A percentile compares a stretch with the other conserved stretches of the same genome.
phyloP scores from a whole-genome alignment of 2,329 filamentous ascomycete genomes.

The Fusarium newnesense region DNA sequence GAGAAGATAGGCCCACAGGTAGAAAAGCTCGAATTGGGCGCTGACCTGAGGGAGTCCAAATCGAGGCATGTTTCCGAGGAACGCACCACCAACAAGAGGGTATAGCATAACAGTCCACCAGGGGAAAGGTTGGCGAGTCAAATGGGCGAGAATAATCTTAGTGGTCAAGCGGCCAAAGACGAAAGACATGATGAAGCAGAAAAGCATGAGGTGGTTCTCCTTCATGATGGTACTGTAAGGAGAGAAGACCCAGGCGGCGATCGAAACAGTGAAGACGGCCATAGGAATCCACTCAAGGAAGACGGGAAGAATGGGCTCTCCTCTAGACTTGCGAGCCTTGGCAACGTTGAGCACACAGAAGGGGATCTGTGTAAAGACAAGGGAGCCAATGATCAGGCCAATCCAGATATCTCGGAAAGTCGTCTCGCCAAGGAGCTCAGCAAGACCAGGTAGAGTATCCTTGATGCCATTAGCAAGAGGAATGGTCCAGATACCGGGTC shows the following conservation, averaged over 20 bases:
- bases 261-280: conserved; percentile 78
- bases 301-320: conserved; percentile 80
- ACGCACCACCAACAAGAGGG: conserved; percentile 85
- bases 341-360: conserved; percentile 90
- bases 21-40: conserved; percentile 76
- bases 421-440: conserved; percentile 72
- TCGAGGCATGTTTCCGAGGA: conserved; percentile 83
- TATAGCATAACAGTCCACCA: conserved; percentile 94
- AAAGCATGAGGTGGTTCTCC: conserved; percentile 90
- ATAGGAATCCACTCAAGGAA: conserved; percentile 97
- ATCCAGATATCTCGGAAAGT: conserved; percentile 93
- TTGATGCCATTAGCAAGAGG: conserved; percentile 78
- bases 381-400: conserved; percentile 71
- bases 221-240: conserved; percentile 83
- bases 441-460: conserved; percentile 58
- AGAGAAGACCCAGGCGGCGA: conserved; percentile 87
- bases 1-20: conserved; percentile 84
- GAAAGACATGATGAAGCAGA: conserved; percentile 94
- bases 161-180: conserved; percentile 98
- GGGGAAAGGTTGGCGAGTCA: conserved; percentile 93
- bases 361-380: conserved; percentile 81
- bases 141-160: conserved; percentile 97
- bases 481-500: conserved; percentile 85
- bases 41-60: conserved; percentile 76
- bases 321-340: conserved; percentile 75